These are phyloP conservation scores for Marasmius tenuissimus DNA, from an alignment of 1,284 basidiomycete genomes.

Conservation along the genomic window DNA sequence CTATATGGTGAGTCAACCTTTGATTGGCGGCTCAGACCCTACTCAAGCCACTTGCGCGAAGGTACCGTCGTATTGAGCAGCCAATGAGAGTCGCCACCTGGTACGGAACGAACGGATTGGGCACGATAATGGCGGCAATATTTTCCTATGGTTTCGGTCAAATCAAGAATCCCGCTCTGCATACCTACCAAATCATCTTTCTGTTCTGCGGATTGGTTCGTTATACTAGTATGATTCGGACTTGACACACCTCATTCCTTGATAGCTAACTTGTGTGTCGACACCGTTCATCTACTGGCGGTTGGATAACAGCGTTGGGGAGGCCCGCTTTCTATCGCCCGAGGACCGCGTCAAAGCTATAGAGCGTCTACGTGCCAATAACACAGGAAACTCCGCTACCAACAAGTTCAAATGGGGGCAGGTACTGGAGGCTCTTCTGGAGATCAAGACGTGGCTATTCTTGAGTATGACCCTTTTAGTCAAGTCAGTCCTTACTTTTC, in stretches of 20 bases:
- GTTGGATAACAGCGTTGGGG: constrained; percentile 12
- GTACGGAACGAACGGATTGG: constrained; percentile 18
- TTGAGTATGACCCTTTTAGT: constrained; percentile 15
- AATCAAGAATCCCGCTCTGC: constrained; percentile 9
- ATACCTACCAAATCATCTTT: constrained; percentile 16
- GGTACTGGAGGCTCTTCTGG: constrained; percentile 10
- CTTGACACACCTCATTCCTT: neutral
- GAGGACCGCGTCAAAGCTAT: constrained; percentile 17
- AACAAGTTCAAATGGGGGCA: constrained; percentile 15
- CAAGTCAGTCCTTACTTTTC: constrained; percentile 10
- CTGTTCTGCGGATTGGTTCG: constrained; percentile 12
- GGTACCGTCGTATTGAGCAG: constrained; percentile 16
- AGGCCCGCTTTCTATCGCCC: constrained; percentile 16
- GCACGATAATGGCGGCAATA: constrained; percentile 12
- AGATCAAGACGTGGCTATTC: constrained; percentile 16
- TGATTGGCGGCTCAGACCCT: neutral
- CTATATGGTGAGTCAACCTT: constrained; percentile 11
- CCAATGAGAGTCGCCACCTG: constrained; percentile 16
- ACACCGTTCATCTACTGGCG: constrained; percentile 10
- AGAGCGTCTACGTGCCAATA: constrained; percentile 16
- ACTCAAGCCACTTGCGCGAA: neutral
- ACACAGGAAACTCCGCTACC: constrained; percentile 14
- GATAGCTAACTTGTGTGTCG: neutral
- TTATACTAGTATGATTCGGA: neutral
- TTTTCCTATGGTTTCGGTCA: constrained; percentile 15